Evolutionary conservation across 2,329 filamentous ascomycete species (phyloP), one percentile per base, ranked within the genome.

Genomic region (Dothideomycetes sp.): DNA sequence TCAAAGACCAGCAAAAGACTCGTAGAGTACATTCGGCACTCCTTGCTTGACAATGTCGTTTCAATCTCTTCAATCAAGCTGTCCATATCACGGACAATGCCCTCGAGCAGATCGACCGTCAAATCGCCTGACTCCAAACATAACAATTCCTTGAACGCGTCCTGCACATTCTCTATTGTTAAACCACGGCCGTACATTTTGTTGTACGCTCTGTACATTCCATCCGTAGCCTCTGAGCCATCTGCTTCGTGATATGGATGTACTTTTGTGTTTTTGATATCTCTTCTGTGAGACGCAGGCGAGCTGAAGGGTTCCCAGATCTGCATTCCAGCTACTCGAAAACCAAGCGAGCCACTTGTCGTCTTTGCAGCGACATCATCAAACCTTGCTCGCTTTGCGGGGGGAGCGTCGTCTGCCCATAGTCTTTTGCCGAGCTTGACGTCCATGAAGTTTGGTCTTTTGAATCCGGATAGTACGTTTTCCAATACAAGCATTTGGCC

Each of bases 371-470:
- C 65, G 14, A 80, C 73, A 30, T 70, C 68, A 51, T 81, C 77
- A 17, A 81, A 59, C 37, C 73, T 66, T 17, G 60, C 66, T 12
- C 75, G 64, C 56, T 81, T 81, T 19, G 71, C 67, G 1, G 65
- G 60, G 17, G 69, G 67, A 3, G 78, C 73, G 45, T 68, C 67
- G 29, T 94, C 84, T 11, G 84, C 89, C 81, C 87, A 96, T 4
- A 98, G 65, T 22, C 84, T 75, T 36, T 79, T 73, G 32, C 91
- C 91, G 15, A 98, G 75, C 65, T 98, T 98, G 48, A 94, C 75
- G 56, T 98, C 91, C 42, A 98, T 68, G 5, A 98, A 86, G 51
- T 94, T 96, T 5, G 91, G 86, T 43, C 76, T 74, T 52, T 74
- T 75, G 66, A 88, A 96, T 1, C 85, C 86, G 47, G 75, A 73